Conservation (phyloP, 23 red algal genomes). For the Gracilaria gracilis region DNA sequence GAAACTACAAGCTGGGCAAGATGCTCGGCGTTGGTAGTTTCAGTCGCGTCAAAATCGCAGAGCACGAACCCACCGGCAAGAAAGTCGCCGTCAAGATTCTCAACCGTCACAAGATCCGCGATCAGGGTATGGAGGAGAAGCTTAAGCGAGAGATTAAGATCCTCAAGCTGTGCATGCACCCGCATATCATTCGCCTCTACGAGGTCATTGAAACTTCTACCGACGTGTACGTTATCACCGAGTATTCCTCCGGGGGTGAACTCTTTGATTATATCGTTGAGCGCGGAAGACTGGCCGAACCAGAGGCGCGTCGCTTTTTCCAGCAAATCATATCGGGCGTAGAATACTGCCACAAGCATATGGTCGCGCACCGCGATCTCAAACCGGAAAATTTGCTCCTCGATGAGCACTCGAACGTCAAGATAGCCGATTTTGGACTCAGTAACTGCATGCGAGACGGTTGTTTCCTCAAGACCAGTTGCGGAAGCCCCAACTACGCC, state of each 20-base stretch:
- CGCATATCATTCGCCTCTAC: constrained; percentile 97
- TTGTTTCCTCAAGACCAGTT: constrained; percentile 92
- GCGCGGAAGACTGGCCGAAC: constrained; percentile 88
- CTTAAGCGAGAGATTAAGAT: constrained; percentile 98
- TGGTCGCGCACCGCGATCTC: constrained; percentile 97
- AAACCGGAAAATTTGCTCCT: constrained; percentile 98
- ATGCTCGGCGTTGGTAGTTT: constrained; percentile 97
- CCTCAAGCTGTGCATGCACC: constrained; percentile 90
- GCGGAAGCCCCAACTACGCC: constrained; percentile 98
- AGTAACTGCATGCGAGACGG: constrained; percentile 96
- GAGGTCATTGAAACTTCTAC: constrained; percentile 97
- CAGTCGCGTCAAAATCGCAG: constrained; percentile 94
- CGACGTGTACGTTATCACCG: constrained; percentile 95
- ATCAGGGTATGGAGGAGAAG: constrained; percentile 96
- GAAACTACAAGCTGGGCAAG: constrained; percentile 86
- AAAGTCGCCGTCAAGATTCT: constrained; percentile 99
- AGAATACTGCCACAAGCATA: constrained; percentile 98
- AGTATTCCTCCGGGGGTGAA: constrained; percentile 92
- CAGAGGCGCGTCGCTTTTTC: constrained; percentile 95
- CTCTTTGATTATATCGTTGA: constrained; percentile 99
- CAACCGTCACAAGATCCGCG: constrained; percentile 93
- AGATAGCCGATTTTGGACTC: constrained; percentile 99
- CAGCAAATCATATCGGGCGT: constrained; percentile 98
- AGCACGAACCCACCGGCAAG: constrained; percentile 94
- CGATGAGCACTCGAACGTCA: constrained; percentile 92